Conservation (phyloP, 305 asterid species). For the Solanum hybrid region DNA sequence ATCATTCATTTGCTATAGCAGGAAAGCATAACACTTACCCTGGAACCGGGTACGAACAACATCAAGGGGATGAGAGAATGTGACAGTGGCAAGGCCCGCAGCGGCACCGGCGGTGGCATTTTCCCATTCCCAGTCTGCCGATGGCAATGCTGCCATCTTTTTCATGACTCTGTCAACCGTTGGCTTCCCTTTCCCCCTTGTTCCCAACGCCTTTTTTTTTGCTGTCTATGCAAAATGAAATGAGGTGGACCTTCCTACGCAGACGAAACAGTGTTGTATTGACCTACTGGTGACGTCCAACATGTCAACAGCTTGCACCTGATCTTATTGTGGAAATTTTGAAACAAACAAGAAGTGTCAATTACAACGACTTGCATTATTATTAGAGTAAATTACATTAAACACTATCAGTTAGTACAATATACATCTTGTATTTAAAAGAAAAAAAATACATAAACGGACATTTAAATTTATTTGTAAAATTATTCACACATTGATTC, state of each 20-base stretch:
- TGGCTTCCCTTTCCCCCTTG: not conserved
- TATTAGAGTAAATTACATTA: not conserved
- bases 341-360: not conserved
- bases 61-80: constrained; percentile 86
- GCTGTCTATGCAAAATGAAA: not conserved
- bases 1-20: not conserved
- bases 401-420: not conserved
- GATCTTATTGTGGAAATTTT: not conserved
- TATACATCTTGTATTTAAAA: not conserved
- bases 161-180: not conserved
- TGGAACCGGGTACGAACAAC: constrained; percentile 96
- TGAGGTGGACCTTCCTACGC: not conserved
- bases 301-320: not conserved
- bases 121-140: constrained; percentile 83
- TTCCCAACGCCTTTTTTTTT: not conserved
- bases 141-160: constrained; percentile 32
- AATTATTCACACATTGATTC: not conserved
- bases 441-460: not conserved
- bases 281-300: not conserved
- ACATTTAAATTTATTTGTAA: not conserved
- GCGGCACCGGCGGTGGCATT: constrained; percentile 89
- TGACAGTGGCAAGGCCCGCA: constrained; percentile 81
- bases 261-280: not conserved
- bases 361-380: not conserved
- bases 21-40: constrained; percentile 24